Base-by-base conservation (phyloP, 2,329 filamentous ascomycete genomes). In the Sporothrix humicola region DNA sequence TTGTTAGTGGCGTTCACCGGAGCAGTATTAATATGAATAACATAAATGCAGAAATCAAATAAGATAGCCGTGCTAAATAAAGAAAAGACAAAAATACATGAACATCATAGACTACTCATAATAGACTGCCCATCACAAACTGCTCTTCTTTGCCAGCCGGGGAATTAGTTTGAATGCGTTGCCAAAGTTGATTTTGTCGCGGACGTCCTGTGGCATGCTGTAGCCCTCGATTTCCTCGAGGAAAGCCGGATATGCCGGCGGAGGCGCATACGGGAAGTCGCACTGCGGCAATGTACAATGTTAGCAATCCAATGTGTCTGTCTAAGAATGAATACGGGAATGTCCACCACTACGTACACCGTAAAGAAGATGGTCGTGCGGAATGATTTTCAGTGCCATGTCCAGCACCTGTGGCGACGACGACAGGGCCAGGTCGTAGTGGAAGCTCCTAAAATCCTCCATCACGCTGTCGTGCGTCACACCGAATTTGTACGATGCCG, bases 311-410 rank as follows among this genome's bases (percentile, higher is more conserved):
- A 17, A 61, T 26, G 23, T 26, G 13, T 37, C 10, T 26, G 54
- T 0, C 15, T 56, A 13, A 6, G 8, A 56, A 59, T 13, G n/a
- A 61, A 42, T 13, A 10, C 17, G 12, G 58, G 7, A 3, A 8
- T 42, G 6, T 9, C 1, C 23, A 37, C 5, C 59, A 20, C 31
- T 7, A 10, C 59, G 10, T 63, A 63, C 59, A 42, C 59, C 59
- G 10, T 44, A 63, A 10, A 63, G 59, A n/a, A 63, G 31, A n/a
- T 63, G 59, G 17, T 63, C 59, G 13, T 63, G 59, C 7, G 59
- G 59, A 20, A 63, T 63, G 8, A 44, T 63, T 26, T 63, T 63
- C 5, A 63, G 59, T 26, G 31, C 59, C 59, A 63, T 20, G 31
- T 63, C 59, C 5, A 63, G 37, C 10, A 63, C 59, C 17, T n/a